Evolutionary conservation across 2,329 filamentous ascomycete species (phyloP).

Genomic region (Xylaria sp.): DNA sequence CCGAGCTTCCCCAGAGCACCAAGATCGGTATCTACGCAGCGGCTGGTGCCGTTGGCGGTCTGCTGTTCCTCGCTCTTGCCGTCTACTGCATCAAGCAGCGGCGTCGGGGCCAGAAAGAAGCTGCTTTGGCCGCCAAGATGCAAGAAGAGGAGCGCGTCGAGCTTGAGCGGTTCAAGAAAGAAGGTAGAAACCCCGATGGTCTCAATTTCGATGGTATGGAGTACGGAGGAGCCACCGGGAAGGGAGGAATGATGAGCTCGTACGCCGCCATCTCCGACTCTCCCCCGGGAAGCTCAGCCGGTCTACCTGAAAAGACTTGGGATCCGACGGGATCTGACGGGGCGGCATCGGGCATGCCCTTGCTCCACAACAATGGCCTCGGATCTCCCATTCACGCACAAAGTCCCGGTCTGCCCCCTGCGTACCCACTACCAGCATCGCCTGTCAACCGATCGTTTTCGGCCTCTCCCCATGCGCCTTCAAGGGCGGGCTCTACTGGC

Average conservation of each 20-base stretch:
- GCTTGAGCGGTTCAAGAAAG: conserved; percentile 61
- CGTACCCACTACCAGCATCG: conserved; percentile 39
- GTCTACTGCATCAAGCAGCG: conserved; percentile 69
- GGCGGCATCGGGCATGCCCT: conserved; percentile 22
- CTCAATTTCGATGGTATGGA: conserved; percentile 37
- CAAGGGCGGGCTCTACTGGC: conserved; percentile 47
- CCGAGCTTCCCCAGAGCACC: conserved; percentile 59
- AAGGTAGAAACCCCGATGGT: conserved; percentile 60
- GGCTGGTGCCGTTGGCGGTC: conserved; percentile 57
- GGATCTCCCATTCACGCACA: conserved; percentile 38
- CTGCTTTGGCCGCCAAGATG: conserved; percentile 57
- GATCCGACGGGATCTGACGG: conserved; percentile 36
- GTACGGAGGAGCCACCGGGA: conserved; percentile 32
- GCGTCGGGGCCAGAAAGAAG: conserved; percentile 63
- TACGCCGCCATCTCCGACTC: conserved; percentile 38
- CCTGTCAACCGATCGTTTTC: conserved; percentile 48
- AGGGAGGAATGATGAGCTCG: conserved; percentile 34
- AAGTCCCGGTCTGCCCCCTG: conserved; percentile 42
- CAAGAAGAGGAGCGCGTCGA: conserved; percentile 62
- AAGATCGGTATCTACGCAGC: conserved; percentile 66
- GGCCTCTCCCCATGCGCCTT: conserved; percentile 43
- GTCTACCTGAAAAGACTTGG: conserved; percentile 38
- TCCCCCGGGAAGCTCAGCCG: conserved; percentile 39
- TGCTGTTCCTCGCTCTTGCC: conserved; percentile 51
- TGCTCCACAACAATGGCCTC: conserved; percentile 41